Conservation (phyloP, 179 eudicot species). For the Actinidia polygama region DNA sequence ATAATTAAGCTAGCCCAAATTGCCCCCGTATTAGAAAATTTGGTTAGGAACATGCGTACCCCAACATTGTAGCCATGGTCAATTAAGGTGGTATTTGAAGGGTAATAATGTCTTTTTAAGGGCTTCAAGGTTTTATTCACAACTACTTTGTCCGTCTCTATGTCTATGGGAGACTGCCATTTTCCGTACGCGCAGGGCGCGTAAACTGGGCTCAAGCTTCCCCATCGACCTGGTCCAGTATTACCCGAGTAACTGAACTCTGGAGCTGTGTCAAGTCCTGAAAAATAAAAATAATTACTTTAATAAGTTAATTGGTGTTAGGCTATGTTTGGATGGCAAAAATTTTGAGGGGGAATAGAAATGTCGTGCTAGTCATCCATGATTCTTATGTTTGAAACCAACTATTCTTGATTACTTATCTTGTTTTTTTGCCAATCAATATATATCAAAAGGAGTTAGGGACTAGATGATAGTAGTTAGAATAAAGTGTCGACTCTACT, state of each 20-base stretch:
- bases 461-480: no score
- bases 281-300: not conserved
- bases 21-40: no score
- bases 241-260: conserved; percentile 38
- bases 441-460: no score
- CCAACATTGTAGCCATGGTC: conserved; percentile 40
- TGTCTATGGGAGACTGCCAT: conserved; percentile 53
- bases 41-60: conserved; percentile 26
- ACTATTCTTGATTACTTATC: no score
- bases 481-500: no score
- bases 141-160: conserved; percentile 22
- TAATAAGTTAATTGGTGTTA: no score
- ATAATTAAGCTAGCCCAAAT: no score
- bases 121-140: conserved; percentile 27
- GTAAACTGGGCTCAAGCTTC: conserved; percentile 35
- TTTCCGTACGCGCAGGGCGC: conserved; percentile 40
- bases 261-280: not conserved
- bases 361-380: no score
- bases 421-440: no score
- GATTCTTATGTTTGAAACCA: no score
- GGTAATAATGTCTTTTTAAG: conserved; percentile 28
- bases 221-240: conserved; percentile 47
- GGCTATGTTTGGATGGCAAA: no score
- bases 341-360: no score
- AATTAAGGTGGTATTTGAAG: conserved; percentile 39